phyloP scores from a whole-genome alignment of 2,329 filamentous ascomycete species.

The Balansia obtecta region DNA sequence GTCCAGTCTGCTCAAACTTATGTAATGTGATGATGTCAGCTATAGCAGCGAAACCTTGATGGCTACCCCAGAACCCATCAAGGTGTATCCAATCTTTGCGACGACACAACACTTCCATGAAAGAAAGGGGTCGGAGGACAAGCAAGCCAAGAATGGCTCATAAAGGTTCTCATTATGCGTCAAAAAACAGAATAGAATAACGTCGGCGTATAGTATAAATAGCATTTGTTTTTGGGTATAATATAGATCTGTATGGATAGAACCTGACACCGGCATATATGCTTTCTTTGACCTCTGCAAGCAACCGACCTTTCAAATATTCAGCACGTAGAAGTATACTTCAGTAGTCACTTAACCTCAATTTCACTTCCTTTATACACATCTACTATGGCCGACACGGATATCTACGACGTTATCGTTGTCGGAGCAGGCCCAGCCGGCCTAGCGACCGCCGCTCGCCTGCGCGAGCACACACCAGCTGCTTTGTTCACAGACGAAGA shows the following conservation, averaged over 20 bases:
- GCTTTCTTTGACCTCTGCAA: not conserved
- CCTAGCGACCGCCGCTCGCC: conserved; percentile 58
- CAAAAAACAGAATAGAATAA: not conserved
- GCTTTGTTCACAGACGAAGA: conserved; percentile 77
- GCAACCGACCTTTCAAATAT: too few relatives aligned
- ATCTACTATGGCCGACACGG: conserved; percentile 8
- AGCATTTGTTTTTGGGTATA: not conserved
- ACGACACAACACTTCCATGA: not conserved
- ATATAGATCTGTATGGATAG: not conserved
- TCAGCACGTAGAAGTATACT: too few relatives aligned
- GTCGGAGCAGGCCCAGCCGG: conserved; percentile 66
- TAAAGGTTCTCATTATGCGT: conserved; percentile 1
- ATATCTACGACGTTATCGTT: conserved; percentile 54
- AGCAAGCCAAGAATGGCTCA: not conserved
- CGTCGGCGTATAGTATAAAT: not conserved
- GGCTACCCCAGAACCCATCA: conserved; percentile 5
- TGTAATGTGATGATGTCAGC: not conserved
- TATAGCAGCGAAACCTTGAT: conserved; percentile 3
- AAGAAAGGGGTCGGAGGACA: not conserved
- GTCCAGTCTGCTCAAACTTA: too few relatives aligned
- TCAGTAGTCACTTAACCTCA: not conserved
- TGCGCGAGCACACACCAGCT: conserved; percentile 60
- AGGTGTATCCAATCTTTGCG: not conserved
- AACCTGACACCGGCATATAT: not conserved
- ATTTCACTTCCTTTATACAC: not conserved